Conservation (phyloP, 305 asterid species). For the Fraxinus sp. region DNA sequence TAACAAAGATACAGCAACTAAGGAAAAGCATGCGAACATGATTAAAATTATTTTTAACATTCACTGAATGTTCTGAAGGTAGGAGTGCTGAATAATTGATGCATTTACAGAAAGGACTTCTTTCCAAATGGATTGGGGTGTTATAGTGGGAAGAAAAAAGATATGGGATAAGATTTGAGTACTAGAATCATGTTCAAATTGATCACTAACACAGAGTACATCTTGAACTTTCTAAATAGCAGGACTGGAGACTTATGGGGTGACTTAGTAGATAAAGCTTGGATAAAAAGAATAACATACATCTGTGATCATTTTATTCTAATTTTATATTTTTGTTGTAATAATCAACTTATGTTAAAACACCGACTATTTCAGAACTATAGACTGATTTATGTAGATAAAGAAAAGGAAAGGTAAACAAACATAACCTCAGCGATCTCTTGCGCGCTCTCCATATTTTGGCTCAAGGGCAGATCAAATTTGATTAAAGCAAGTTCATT, state of each 20-base stretch:
- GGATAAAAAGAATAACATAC: neutral
- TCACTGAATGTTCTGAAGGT: constrained; percentile 5
- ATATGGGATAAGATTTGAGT: constrained; percentile 5
- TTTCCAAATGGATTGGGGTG: neutral
- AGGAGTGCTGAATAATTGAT: constrained; percentile 14
- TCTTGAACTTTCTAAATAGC: neutral
- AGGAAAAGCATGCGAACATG: neutral
- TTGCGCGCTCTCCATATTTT: constrained; percentile 80
- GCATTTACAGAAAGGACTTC: neutral
- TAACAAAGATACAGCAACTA: neutral
- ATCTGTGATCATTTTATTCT: neutral
- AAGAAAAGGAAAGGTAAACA: constrained; percentile 15
- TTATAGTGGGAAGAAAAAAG: constrained; percentile 2
- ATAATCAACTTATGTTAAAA: neutral
- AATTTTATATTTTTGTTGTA: neutral
- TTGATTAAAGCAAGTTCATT: constrained; percentile 84
- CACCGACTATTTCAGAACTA: neutral
- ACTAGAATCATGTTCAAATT: constrained; percentile 2
- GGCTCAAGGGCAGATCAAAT: constrained; percentile 78
- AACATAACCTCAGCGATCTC: constrained; percentile 80
- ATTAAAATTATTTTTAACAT: neutral
- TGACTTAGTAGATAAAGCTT: neutral
- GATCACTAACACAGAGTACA: neutral
- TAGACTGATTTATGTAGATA: neutral
- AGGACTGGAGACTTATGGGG: neutral